Conservation (phyloP, 345 rosid genomes). For the Hibiscus mutabilis region DNA sequence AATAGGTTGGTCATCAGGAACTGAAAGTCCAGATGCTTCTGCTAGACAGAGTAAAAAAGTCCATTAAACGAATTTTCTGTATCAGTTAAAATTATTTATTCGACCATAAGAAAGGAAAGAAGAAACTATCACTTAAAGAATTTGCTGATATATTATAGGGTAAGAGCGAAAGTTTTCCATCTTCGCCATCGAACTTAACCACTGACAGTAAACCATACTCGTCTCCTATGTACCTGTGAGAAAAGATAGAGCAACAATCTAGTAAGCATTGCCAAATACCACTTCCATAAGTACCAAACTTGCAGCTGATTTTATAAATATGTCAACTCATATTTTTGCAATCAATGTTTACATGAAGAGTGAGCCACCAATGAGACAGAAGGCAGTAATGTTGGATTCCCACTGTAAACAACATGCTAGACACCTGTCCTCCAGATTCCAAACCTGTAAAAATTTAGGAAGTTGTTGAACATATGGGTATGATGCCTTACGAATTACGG, state of each 20-base stretch:
- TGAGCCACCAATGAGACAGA: conserved; percentile 47
- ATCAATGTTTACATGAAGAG: conserved; percentile 41
- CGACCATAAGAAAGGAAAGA: not conserved
- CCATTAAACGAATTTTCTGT: not conserved
- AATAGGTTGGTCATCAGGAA: conserved; percentile 36
- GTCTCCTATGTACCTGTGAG: conserved; percentile 48
- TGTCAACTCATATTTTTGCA: conserved; percentile 1
- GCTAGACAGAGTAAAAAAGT: conserved; percentile 20
- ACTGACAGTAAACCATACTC: conserved; percentile 46
- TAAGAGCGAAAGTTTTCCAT: conserved; percentile 31
- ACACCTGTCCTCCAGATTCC: conserved; percentile 51
- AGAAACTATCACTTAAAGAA: conserved; percentile 38
- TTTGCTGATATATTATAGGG: conserved; percentile 43
- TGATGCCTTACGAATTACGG: not conserved
- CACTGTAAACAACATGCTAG: conserved; percentile 39
- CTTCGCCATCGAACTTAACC: conserved; percentile 44
- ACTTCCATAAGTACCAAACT: conserved; percentile 14
- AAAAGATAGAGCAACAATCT: conserved; percentile 2
- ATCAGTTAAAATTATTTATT: not conserved
- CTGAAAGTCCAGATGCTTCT: conserved; percentile 39
- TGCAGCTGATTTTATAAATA: conserved; percentile 11
- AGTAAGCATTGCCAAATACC: conserved; percentile 7
- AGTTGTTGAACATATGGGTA: not conserved
- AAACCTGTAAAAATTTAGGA: conserved; percentile 36
- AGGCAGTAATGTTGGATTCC: conserved; percentile 57